Evolutionary conservation across 768 basidiomycete species (phyloP), one percentile per base, ranked within the genome.

Genomic region (Leucosporidium yakuticum): DNA sequence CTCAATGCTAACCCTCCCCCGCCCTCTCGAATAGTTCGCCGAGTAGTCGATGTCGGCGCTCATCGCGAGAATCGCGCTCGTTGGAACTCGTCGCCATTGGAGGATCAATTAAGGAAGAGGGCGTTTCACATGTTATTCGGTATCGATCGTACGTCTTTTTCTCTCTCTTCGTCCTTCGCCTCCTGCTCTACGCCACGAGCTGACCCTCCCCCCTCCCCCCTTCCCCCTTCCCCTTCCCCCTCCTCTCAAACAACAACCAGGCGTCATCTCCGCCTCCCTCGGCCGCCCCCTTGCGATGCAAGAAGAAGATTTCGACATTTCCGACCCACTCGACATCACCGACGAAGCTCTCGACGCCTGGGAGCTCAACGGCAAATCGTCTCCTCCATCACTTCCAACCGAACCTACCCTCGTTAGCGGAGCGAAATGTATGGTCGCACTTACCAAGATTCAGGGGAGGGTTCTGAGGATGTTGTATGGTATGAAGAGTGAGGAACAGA

Each of bases 201-300:
- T n/a, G 57, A 12, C 14, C 27, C 23, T 31, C 27, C 29, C 8
- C 58, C 5, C 25, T 54, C 53, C 17, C 39, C 14, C n/a, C n/a
- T n/a, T n/a, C n/a, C n/a, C 14, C 27, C 23, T 31, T 17, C 29
- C 8, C 58, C 5, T 53, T 54, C 53, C 17, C 39, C 14, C n/a
- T n/a, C n/a, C 39, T 44, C 39, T 8, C 39, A 44, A 44, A 5
- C 12, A 5, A 44, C 6, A 44, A 44, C 11, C 39, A 60, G 59
- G 60, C 21, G 55, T 21, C 53, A 76, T 77, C 9, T 80, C 79
- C 50, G 73, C 79, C 0, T 79, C 80, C 15, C 81, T 86, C 32
- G 90, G 90, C 2, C 81, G 89, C n/a, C 86, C 87, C 4, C 84
- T 86, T 74, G 84, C 84, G 4, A 80, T 90, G 6, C 86, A 87